Conservation (phyloP, 2,329 filamentous ascomycete genomes). For the Colletotrichum musae region DNA sequence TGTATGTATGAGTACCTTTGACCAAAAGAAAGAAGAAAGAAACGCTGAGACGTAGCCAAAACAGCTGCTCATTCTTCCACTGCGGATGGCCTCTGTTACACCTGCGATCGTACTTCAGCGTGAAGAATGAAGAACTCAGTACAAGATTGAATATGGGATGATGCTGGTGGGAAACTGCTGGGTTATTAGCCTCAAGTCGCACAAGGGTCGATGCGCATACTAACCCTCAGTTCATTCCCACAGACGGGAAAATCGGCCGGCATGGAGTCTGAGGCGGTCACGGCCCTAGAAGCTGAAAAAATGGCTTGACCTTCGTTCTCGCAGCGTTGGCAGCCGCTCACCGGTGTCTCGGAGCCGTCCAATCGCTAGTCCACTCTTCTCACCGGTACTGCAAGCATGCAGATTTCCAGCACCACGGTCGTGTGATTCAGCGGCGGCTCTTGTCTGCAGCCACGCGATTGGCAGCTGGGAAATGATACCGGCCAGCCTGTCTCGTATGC, state of each 20-base stretch:
- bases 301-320: constrained; percentile 15
- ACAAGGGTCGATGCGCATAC: background rate
- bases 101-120: background rate
- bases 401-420: constrained; percentile 35
- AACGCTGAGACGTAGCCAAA: constrained; percentile 3
- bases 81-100: background rate
- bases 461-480: background rate
- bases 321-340: constrained; percentile 27
- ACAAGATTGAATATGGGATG: constrained; percentile 1
- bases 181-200: background rate
- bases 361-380: constrained; percentile 13
- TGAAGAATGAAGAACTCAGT: background rate
- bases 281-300: background rate
- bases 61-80: constrained; percentile 10
- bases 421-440: constrained; percentile 22
- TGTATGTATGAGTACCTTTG: constrained; percentile 16
- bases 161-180: background rate
- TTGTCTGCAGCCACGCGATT: constrained; percentile 12
- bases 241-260: background rate
- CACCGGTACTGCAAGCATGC: constrained; percentile 29
- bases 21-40: constrained; percentile 24
- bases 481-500: constrained; percentile 14
- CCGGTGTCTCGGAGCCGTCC: constrained; percentile 25
- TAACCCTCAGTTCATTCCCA: constrained; percentile 13
- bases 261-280: background rate